Percentiles rank a stretch among this genome's conserved stretches.
Evolutionary conservation across 176 grass and related monocot species (phyloP).

Genomic region (Rhynchospora breviuscula): DNA sequence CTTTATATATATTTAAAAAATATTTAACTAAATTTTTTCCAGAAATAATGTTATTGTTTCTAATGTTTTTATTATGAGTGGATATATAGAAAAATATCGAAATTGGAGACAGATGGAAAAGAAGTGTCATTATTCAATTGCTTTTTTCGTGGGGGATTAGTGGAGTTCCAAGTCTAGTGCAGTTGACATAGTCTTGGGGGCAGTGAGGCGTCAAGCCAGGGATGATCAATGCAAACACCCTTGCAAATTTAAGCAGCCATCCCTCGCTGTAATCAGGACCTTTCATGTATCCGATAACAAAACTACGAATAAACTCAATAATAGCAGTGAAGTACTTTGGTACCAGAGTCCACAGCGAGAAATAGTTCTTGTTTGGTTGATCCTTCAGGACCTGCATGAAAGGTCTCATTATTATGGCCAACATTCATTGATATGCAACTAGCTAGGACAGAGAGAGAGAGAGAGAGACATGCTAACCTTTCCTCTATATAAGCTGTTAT

Average conservation of each 20-base stretch:
- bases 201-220: slow-evolving; percentile 63
- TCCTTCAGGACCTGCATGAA: slow-evolving; percentile 26
- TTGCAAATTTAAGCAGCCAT: slow-evolving; percentile 33
- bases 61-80: not conserved
- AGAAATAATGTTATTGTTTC: not conserved
- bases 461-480: slow-evolving; percentile 6
- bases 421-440: not conserved
- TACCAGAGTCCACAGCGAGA: slow-evolving; percentile 43
- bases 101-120: not conserved
- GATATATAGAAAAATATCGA: not conserved
- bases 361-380: slow-evolving; percentile 86
- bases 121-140: not conserved
- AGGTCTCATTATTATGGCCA: not conserved
- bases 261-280: slow-evolving; percentile 58
- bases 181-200: slow-evolving; percentile 76
- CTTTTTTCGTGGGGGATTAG: not conserved
- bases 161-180: slow-evolving; percentile 40
- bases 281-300: slow-evolving; percentile 30
- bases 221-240: slow-evolving; percentile 38
- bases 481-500: slow-evolving; percentile 33
- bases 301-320: slow-evolving; percentile 55
- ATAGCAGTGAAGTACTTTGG: slow-evolving; percentile 56
- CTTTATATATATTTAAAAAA: not conserved
- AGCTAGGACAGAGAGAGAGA: not conserved
- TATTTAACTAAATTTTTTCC: not conserved